Conservation (phyloP, 73 alveolate genomes). For the Paramecium caudatum region DNA sequence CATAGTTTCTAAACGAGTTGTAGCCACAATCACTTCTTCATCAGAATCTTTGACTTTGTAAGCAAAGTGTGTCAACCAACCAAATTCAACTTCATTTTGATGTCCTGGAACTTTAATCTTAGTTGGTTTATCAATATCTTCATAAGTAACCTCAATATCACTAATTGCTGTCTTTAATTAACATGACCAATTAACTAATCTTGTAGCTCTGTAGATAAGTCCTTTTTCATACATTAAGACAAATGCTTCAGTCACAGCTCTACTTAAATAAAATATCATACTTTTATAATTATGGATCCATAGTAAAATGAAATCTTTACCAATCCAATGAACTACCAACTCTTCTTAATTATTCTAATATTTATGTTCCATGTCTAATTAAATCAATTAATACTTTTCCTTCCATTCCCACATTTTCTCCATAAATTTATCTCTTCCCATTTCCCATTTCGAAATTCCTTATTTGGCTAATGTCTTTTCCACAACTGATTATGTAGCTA, state of each 20-base stretch:
- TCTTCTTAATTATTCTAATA: slow-evolving; percentile 89
- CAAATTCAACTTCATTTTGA: slow-evolving; percentile 94
- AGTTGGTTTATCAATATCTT: slow-evolving; percentile 87
- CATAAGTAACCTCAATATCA: slow-evolving; percentile 96
- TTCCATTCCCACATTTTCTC: slow-evolving; percentile 98
- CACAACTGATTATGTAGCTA: slow-evolving; percentile 96
- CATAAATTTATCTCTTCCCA: slow-evolving; percentile 94
- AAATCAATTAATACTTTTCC: slow-evolving; percentile 75
- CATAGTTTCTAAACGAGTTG: slow-evolving; percentile 99
- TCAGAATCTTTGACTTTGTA: slow-evolving; percentile 91
- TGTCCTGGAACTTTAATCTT: slow-evolving; percentile 91
- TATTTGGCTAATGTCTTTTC: slow-evolving; percentile 93
- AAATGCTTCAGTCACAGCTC: slow-evolving; percentile 96
- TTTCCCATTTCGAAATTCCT: slow-evolving; percentile 90
- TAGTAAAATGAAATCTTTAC: slow-evolving; percentile 94
- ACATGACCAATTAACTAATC: slow-evolving; percentile 99
- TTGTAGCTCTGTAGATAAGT: slow-evolving; percentile 95
- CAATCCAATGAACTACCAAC: slow-evolving; percentile 96
- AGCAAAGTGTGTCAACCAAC: slow-evolving; percentile 93
- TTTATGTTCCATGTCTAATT: slow-evolving; percentile 87
- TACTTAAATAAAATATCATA: slow-evolving; percentile 63
- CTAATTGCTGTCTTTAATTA: slow-evolving; percentile 97
- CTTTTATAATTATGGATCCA: slow-evolving; percentile 83
- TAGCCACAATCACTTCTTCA: slow-evolving; percentile 93
- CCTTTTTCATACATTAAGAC: slow-evolving; percentile 96